Evolutionary conservation across 164 flowering plant genomes (phyloP).

Genomic region (Platanus orientalis): DNA sequence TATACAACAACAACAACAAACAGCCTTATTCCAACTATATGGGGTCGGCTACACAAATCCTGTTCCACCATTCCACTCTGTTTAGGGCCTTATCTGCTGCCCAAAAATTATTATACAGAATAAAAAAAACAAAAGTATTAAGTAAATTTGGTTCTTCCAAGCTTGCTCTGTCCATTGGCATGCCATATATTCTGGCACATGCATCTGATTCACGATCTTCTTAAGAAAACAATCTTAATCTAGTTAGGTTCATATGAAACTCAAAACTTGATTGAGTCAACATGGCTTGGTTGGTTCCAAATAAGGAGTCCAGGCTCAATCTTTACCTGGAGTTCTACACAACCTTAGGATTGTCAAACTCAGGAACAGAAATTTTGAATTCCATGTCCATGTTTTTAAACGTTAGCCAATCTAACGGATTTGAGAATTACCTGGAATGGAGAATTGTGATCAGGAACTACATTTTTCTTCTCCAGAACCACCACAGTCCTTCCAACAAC

Average conservation of each 20-base stretch:
- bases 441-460: slow-evolving; percentile 75
- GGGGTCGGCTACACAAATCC: no score
- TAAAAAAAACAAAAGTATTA: no score
- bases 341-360: not conserved
- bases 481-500: slow-evolving; percentile 89
- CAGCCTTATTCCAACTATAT: no score
- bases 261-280: not conserved
- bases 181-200: not conserved
- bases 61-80: no score
- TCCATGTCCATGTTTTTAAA: not conserved
- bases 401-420: not conserved
- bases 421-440: slow-evolving; percentile 70
- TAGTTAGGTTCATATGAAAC: not conserved
- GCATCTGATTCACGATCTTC: not conserved
- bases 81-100: no score
- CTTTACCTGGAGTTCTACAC: not conserved
- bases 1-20: no score
- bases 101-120: no score
- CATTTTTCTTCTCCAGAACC: slow-evolving; percentile 80
- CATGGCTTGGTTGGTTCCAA: not conserved
- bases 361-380: not conserved
- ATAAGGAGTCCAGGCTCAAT: not conserved
- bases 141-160: no score
- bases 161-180: no score
- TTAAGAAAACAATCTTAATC: not conserved